phyloP scores from a whole-genome alignment of 495 filamentous ascomycete species.

The Copromyces sp. region DNA sequence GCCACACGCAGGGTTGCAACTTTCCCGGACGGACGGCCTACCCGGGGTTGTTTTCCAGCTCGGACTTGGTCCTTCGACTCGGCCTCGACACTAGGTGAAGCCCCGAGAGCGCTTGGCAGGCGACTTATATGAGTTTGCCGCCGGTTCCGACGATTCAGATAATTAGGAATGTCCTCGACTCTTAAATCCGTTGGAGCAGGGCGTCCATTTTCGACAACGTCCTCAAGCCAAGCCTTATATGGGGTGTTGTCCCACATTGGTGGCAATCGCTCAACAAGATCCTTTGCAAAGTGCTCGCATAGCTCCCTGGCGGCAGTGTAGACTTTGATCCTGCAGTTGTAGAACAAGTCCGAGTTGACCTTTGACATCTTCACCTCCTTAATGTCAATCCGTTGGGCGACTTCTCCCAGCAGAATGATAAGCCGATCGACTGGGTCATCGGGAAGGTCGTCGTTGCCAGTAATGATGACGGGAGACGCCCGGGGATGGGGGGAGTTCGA shows the following conservation, averaged over 20 bases:
- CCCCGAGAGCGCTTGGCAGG: neutral
- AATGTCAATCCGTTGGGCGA: constrained; percentile 6
- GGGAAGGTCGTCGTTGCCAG: neutral
- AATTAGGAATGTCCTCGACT: constrained; percentile 17
- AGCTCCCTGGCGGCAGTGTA: constrained; percentile 7
- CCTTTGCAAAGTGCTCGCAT: neutral
- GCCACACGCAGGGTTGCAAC: constrained; percentile 22
- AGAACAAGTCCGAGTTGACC: constrained; percentile 16
- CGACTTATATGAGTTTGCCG: neutral
- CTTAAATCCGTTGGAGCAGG: constrained; percentile 5
- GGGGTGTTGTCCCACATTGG: neutral
- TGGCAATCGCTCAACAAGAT: neutral
- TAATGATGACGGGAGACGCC: neutral
- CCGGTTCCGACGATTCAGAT: neutral
- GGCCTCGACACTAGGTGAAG: neutral
- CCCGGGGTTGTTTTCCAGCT: constrained; percentile 6
- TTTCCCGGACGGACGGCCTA: constrained; percentile 23
- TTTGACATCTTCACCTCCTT: constrained; percentile 2
- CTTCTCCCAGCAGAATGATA: constrained; percentile 7
- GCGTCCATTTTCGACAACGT: neutral
- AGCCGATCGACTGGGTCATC: constrained; percentile 8
- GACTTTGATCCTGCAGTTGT: constrained; percentile 23
- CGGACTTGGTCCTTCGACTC: constrained; percentile 7
- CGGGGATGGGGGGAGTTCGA: neutral
- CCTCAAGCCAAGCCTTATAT: neutral